Evolutionary conservation across 2,329 filamentous ascomycete genomes (phyloP), one percentile per base, ranked within the genome.

Genomic region (Penicillium sp.): DNA sequence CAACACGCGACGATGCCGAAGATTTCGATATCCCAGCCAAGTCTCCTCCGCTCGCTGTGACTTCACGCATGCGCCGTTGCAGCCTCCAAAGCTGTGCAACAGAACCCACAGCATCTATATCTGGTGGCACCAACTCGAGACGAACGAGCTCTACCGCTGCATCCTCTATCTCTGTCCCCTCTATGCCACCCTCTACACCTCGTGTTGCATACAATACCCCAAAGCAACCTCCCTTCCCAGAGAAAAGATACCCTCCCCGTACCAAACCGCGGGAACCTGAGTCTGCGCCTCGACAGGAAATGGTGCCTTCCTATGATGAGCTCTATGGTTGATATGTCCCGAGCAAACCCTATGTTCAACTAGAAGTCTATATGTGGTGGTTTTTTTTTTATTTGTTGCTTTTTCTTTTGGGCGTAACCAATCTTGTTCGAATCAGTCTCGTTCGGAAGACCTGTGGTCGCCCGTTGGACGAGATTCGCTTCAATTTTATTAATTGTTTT

Each of bases 261-360:
- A 44, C 57, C 23, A 61, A 64, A 59, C 48, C 53, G 33, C 57
- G 61, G 45, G 64, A 70, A 31, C 55, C 62, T 19, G 65, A 68
- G n/a, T 46, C 60, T 9, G 44, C 39, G 33, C 47, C 58, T 27
- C 58, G 54, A 27, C 69, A 70, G 45, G 66, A 73, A 49, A 58
- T 75, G 60, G 73, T 75, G 1, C 73, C 73, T 9, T 75, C 72
- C 15, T 73, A 75, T 41, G 73, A 75, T 59, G 73, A 75, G 40
- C 67, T 75, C 15, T 75, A 73, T 60, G 73, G 73, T 25, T 75
- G 65, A 65, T 31, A 47, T 53, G 11, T 15, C n/a, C 16, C 16
- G 16, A 34, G 29, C 25, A 19, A 33, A 21, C 27, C 33, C 27
- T 36, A 46, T 48, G 25, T 31, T 31, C 50, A 11, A 29, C 45